phyloP scores from a whole-genome alignment of 441 rosid genomes.

The Iberis amara region DNA sequence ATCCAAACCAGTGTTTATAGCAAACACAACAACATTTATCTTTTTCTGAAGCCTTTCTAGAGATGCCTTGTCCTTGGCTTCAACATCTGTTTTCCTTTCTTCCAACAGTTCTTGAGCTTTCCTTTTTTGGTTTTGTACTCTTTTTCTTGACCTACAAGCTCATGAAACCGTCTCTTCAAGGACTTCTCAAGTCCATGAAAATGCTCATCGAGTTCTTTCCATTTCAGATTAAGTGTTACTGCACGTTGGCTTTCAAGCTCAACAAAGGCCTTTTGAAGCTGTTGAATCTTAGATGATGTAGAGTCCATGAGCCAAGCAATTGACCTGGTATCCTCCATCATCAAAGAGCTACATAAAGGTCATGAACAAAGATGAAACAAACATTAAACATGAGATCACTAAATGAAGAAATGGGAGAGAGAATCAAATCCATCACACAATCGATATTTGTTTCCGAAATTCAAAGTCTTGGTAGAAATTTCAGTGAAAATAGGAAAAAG shows the following conservation, averaged over 20 bases:
- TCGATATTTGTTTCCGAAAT: no score
- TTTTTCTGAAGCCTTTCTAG: constrained; percentile 74
- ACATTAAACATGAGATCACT: no score
- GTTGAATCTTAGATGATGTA: constrained; percentile 80
- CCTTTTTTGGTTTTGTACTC: constrained; percentile 58
- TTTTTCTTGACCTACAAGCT: constrained; percentile 89
- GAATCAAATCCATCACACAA: no score
- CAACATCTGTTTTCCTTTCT: constrained; percentile 66
- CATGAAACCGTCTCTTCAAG: constrained; percentile 91
- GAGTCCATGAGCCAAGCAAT: constrained; percentile 80
- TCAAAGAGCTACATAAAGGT: constrained; percentile 18
- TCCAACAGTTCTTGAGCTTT: constrained; percentile 66
- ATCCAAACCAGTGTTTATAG: constrained; percentile 53
- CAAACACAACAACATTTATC: constrained; percentile 73
- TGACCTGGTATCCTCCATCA: constrained; percentile 68
- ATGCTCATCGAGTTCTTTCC: constrained; percentile 96
- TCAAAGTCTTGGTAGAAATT: no score
- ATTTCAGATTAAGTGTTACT: constrained; percentile 75
- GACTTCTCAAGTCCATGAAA: constrained; percentile 96
- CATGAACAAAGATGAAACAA: no score
- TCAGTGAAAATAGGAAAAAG: no score
- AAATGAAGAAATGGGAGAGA: no score
- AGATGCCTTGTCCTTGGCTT: constrained; percentile 68
- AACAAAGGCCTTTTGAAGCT: constrained; percentile 96
- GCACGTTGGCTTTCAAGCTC: constrained; percentile 92